These are phyloP conservation scores for Exophiala sp. DNA, from an alignment of 2,329 filamentous ascomycete genomes.

Conservation along the genomic window DNA sequence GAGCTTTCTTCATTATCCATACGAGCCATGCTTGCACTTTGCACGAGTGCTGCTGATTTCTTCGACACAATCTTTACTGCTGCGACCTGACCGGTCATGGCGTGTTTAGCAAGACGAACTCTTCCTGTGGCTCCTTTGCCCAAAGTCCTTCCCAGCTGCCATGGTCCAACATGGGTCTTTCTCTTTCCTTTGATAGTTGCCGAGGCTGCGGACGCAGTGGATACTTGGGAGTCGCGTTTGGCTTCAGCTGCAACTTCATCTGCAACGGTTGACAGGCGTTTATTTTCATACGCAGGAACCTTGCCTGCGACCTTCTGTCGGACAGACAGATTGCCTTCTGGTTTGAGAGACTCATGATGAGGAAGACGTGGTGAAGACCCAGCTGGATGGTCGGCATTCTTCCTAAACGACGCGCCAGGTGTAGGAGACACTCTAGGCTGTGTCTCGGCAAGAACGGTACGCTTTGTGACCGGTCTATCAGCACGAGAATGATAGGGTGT, in stretches of 20 bases:
- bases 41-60: constrained; percentile 68
- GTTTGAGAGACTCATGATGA: constrained; percentile 31
- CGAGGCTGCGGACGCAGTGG: constrained; percentile 16
- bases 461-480: constrained; percentile 11
- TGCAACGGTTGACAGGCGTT: constrained; percentile 49
- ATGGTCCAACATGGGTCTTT: constrained; percentile 81
- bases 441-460: constrained; percentile 23
- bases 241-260: constrained; percentile 44
- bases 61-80: constrained; percentile 96
- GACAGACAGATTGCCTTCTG: constrained; percentile 27
- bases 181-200: constrained; percentile 47
- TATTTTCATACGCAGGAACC: constrained; percentile 38
- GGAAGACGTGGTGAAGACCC: constrained; percentile 22
- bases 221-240: constrained; percentile 40
- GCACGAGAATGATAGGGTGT: constrained; percentile 5
- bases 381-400: constrained; percentile 5
- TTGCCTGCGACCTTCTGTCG: constrained; percentile 12
- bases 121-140: constrained; percentile 85
- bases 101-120: constrained; percentile 79
- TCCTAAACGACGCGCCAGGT: constrained; percentile 3
- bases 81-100: constrained; percentile 68
- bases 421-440: constrained; percentile 20
- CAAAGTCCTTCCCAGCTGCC: constrained; percentile 83
- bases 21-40: constrained; percentile 77
- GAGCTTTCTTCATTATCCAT: constrained; percentile 65